Percentiles rank a stretch among this genome's conserved stretches.
phyloP scores from a whole-genome alignment of 2,329 filamentous ascomycete genomes.

The Clarireedia sp. region DNA sequence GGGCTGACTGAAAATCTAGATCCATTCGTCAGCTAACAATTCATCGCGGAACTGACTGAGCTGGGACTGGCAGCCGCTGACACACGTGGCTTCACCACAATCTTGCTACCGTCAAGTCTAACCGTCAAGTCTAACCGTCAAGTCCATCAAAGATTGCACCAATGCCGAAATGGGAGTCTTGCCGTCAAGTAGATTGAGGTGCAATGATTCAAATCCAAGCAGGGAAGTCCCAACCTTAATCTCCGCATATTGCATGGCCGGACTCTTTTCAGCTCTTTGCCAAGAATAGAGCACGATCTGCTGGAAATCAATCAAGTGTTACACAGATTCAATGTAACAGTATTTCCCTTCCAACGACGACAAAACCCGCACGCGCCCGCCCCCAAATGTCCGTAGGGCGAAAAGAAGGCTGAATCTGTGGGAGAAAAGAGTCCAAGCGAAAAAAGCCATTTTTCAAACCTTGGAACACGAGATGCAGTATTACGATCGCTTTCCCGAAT shows the following conservation, averaged over 20 bases:
- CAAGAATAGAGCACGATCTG: not conserved
- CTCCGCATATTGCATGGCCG: not conserved
- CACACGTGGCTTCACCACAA: not conserved
- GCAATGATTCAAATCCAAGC: not conserved
- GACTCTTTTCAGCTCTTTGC: conserved; percentile 2
- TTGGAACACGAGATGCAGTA: not conserved
- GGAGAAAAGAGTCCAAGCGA: not conserved
- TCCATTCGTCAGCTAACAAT: not conserved
- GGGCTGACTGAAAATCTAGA: not conserved
- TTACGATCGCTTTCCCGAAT: not conserved
- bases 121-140: too few relatives aligned
- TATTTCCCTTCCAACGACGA: not conserved
- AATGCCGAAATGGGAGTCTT: not conserved
- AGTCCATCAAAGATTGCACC: not conserved
- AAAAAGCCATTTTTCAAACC: not conserved
- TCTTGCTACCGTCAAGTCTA: too few relatives aligned
- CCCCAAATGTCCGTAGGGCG: conserved; percentile 4
- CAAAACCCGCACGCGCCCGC: not conserved
- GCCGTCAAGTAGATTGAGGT: not conserved
- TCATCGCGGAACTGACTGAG: not conserved
- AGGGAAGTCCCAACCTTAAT: not conserved
- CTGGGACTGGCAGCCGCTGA: not conserved
- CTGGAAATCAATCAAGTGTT: not conserved
- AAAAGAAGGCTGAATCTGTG: conserved; percentile 10
- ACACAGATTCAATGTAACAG: not conserved